Conservation (phyloP, 768 basidiomycete genomes). For the Lactarius akahatsu region DNA sequence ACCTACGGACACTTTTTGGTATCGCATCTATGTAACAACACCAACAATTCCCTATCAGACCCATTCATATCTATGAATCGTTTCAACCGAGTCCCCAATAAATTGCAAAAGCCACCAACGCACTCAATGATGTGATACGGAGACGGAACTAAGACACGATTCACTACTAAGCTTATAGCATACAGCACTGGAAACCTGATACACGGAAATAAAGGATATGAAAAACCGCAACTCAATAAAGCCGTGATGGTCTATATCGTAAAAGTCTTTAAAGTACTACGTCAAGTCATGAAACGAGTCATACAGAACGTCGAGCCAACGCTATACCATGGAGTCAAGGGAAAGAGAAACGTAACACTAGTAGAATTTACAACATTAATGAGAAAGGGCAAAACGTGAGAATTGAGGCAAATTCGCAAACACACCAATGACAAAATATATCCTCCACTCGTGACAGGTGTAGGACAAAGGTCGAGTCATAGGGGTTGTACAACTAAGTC, state of each 20-base stretch:
- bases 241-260: slow-evolving; percentile 2
- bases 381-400: no score
- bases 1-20: slow-evolving; percentile 35
- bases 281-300: no score
- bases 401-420: no score
- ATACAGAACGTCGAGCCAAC: no score
- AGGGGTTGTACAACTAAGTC: no score
- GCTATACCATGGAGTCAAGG: no score
- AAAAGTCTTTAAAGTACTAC: no score
- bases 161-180: slow-evolving; percentile 31
- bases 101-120: slow-evolving; percentile 17
- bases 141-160: not conserved
- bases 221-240: slow-evolving; percentile 5
- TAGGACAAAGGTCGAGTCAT: no score
- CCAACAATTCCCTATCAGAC: not conserved
- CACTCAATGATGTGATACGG: not conserved
- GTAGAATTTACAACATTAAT: no score
- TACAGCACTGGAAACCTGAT: slow-evolving; percentile 25
- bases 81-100: slow-evolving; percentile 3
- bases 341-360: no score
- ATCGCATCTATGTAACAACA: slow-evolving; percentile 36
- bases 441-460: no score
- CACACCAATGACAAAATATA: no score
- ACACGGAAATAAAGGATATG: slow-evolving; percentile 27
- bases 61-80: not conserved